Conservation (phyloP, 2,329 filamentous ascomycete genomes). For the Cryphonectria radicalis region DNA sequence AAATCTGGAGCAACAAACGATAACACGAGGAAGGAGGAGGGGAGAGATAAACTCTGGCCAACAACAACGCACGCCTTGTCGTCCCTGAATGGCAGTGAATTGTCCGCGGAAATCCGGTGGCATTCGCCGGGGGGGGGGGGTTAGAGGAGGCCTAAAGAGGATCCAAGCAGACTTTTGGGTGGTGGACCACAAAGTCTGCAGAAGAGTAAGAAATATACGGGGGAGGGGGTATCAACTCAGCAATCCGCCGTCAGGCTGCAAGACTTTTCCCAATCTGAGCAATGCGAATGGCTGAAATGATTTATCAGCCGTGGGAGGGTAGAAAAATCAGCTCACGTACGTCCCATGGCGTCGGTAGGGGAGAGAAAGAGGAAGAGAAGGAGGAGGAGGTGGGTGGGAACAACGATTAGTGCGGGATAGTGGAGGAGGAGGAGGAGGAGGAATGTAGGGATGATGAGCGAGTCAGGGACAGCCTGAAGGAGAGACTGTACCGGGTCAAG, state of each 20-base stretch:
- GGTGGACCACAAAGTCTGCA: neutral
- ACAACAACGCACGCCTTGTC: neutral
- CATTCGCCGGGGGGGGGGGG: neutral
- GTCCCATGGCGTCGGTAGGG: constrained; percentile 4
- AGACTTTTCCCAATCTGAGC: constrained; percentile 14
- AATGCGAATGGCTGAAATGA: constrained; percentile 13
- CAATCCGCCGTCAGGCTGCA: neutral
- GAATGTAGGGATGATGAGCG: neutral
- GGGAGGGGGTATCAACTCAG: neutral
- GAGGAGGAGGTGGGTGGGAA: neutral
- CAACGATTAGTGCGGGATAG: neutral
- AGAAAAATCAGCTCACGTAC: constrained; percentile 1
- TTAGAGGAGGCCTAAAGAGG: too few species aligned
- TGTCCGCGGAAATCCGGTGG: neutral
- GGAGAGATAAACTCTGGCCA: neutral
- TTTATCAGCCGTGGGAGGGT: neutral
- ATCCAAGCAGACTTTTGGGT: neutral
- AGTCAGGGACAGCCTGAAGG: neutral
- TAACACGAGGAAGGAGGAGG: neutral
- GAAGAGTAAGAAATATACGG: neutral
- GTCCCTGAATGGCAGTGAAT: neutral
- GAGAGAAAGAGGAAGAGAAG: neutral
- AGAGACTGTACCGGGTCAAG: neutral
- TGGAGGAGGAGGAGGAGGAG: neutral
- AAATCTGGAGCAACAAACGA: neutral